Evolutionary conservation across 1,139 yeast genomes (phyloP), one percentile per base, ranked within the genome.

Genomic region (Arxiozyma bovina): DNA sequence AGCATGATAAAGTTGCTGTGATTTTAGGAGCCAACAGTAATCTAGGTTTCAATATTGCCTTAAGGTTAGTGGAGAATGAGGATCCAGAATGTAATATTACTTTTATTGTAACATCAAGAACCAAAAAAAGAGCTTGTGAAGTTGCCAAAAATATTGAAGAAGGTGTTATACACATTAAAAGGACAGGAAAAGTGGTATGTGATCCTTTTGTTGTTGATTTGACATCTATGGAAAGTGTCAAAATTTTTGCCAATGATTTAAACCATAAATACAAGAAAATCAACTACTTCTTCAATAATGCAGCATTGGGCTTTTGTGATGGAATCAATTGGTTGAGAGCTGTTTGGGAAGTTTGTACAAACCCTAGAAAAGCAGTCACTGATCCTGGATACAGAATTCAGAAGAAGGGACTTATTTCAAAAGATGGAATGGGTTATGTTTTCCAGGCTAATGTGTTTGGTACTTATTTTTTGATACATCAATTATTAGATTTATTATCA

Each of bases 361-460:
- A 79, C 61, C 96, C 96, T 1, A 70, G 88, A 18, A 79, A 81
- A 50, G 93, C 96, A 1, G 93, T 86, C 21, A 90, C 96, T 0
- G 85, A 82, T 57, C 95, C 95, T 6, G 81, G 82, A 2, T 90
- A 87, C 72, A 90, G 91, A 70, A 77, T 85, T 42, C 98, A 93
- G 72, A 76, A 78, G 55, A 75, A 78, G 1, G 96, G 97, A 1
- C 81, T 83, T 41, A 79, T 77, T 62, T 79, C 96, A 0, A 68
- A 64, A 20, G 89, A 81, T 62, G 90, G 81, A 0, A 63, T 93
- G 75, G 98, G 99, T 1, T 73, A 86, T 42, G 89, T 90, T 9
- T 93, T 93, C 72, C 96, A 93, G 71, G 95, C 95, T 6, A 93
- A 93, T 67, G 96, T 91, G 20, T 87, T 93, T 70, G 96, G 96